A percentile compares a stretch with the other conserved stretches of the same genome.
These are phyloP conservation scores for Cyclocybe cylindracea DNA, from an alignment of 768 basidiomycete species.

Conservation along the genomic window DNA sequence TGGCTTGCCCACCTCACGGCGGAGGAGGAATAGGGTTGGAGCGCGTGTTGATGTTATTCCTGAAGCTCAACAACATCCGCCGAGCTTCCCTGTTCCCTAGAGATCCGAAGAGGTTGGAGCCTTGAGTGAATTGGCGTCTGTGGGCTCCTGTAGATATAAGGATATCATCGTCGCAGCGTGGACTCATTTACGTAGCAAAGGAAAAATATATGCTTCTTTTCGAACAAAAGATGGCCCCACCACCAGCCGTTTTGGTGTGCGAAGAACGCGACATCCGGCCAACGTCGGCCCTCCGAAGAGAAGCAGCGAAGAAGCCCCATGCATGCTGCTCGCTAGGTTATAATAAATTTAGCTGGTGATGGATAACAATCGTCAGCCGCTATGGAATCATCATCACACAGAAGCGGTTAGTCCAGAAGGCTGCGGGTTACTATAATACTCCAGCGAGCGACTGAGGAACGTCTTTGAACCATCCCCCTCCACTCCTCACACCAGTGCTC, in stretches of 20 bases:
- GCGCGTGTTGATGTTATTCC: conserved; percentile 95
- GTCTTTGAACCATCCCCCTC: conserved; percentile 10
- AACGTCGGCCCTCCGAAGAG: conserved; percentile 29
- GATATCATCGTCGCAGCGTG: conserved; percentile 1
- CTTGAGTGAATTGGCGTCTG: conserved; percentile 41
- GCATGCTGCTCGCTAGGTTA: conserved; percentile 4
- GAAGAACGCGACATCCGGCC: conserved; percentile 20
- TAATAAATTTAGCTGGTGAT: conserved; percentile 21
- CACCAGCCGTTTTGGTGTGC: conserved; percentile 20
- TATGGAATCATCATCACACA: conserved; percentile 20
- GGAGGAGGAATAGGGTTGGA: conserved; percentile 96
- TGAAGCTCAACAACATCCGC: conserved; percentile 95
- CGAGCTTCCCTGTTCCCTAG: conserved; percentile 93
- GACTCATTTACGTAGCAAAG: conserved; percentile 13
- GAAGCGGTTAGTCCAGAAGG: conserved; percentile 25
- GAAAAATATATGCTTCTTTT: conserved; percentile 10
- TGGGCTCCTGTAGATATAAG: neutral
- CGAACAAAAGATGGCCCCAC: conserved; percentile 17
- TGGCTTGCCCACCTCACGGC: conserved; percentile 95
- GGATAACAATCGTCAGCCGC: conserved; percentile 28
- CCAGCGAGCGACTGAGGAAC: conserved; percentile 3
- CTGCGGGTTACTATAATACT: conserved; percentile 19
- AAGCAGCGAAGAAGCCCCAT: conserved; percentile 15
- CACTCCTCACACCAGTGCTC: neutral
- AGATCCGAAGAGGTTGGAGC: conserved; percentile 93